A percentile compares a stretch with the other conserved stretches of the same genome.
Evolutionary conservation across 805 yeast genomes (phyloP).

Genomic region (Zygoascus flipseniorum): DNA sequence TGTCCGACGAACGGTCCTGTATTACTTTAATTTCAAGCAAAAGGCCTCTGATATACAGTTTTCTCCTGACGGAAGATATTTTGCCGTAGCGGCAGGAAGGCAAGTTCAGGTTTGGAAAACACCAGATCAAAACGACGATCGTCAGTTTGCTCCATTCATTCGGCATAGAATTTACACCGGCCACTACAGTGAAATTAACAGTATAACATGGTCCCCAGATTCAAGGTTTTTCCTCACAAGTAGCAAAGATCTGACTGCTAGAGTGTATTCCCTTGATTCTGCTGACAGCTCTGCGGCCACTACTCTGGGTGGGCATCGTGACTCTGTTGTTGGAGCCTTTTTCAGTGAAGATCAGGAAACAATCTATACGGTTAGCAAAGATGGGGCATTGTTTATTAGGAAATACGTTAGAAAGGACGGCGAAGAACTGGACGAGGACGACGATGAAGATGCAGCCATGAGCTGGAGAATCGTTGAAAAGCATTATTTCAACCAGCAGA

Average conservation of each 20-base stretch:
- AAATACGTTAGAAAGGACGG: conserved; percentile 56
- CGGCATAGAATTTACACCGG: conserved; percentile 88
- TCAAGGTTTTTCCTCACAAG: conserved; percentile 80
- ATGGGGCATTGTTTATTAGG: conserved; percentile 93
- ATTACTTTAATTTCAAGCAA: conserved; percentile 89
- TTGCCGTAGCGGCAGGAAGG: conserved; percentile 78
- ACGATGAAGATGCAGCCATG: conserved; percentile 27
- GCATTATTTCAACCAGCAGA: conserved; percentile 57
- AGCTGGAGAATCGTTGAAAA: conserved; percentile 81
- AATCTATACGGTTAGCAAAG: conserved; percentile 85
- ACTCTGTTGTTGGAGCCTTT: conserved; percentile 78
- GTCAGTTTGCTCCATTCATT: conserved; percentile 94
- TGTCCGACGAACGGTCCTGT: conserved; percentile 72
- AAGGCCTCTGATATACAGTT: conserved; percentile 66
- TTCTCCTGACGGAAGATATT: conserved; percentile 79
- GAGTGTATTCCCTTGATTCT: conserved; percentile 67
- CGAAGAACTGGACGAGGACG: conserved; percentile 35
- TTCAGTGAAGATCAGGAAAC: conserved; percentile 82
- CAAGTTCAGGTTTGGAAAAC: conserved; percentile 91
- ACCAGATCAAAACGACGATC: conserved; percentile 68
- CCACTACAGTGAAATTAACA: conserved; percentile 72
- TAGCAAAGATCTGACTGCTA: conserved; percentile 83
- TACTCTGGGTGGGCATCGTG: conserved; percentile 88
- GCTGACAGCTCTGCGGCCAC: conserved; percentile 70
- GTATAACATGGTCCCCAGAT: conserved; percentile 83